Evolutionary conservation across 192 early-diverging fungal species (phyloP), one percentile per base, ranked within the genome.

Genomic region (Thoreauomyces humboldtii): DNA sequence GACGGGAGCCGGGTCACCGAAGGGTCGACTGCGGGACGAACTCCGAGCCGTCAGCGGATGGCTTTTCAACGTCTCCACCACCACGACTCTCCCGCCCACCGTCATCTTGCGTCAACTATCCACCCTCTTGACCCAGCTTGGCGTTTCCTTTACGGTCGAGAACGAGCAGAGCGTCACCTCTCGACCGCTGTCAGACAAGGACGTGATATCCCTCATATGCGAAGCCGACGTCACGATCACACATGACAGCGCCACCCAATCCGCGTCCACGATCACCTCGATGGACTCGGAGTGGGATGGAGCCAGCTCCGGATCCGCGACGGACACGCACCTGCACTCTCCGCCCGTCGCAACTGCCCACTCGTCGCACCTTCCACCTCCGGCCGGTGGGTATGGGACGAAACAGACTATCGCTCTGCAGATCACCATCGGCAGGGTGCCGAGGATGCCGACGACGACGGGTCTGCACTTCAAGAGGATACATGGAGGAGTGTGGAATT

Each of bases 381-480:
- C n/a, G n/a, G n/a, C n/a, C n/a, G n/a, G n/a, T n/a, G n/a, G n/a
- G n/a, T n/a, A n/a, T n/a, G n/a, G 25, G 44, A 3, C 44, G 25
- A 3, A 46, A 3, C 44, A 46, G 27, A 24, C 50, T 5, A 51
- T 80, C 12, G 42, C 38, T 24, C 76, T 80, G 44, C 76, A 80
- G 58, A 67, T 81, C 22, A 70, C 77, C 32, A 70, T 81, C 29
- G 73, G 59, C 65, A 69, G 63, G 27, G 54, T 81, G 15, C 74
- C 77, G 32, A 28, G 67, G 24, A 46, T 71, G 53, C 11, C n/a
- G 12, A 61, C 52, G 43, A 56, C 68, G 14, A 56, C 58, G 32
- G 78, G 75, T 11, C 27, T 81, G 19, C 80, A 81, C 43, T 81
- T 81, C 45, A 80, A 80, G 57, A 38, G 80, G 31, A 19, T 80